Percentiles rank a stretch among this genome's conserved stretches.
These are phyloP conservation scores for Monosporascus sp. DNA, from an alignment of 2,329 filamentous ascomycete species.

Conservation along the genomic window DNA sequence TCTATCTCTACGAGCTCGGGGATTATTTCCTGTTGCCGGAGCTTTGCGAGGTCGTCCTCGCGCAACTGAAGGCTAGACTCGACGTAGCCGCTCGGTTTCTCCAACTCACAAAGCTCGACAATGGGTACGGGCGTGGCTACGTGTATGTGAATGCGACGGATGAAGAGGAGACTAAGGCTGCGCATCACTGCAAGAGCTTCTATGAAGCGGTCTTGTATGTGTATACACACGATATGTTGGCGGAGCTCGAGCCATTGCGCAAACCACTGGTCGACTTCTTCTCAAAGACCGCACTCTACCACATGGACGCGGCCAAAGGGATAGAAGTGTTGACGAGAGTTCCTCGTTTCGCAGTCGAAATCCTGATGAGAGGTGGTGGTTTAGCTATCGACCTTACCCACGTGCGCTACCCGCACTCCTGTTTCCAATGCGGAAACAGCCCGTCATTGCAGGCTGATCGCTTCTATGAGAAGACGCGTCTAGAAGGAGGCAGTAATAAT, in stretches of 20 bases:
- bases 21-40: slow-evolving; percentile 1
- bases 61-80: not conserved
- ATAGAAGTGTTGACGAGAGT: not conserved
- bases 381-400: not conserved
- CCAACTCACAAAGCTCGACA: not conserved
- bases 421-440: too few relatives aligned
- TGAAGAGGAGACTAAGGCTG: not conserved
- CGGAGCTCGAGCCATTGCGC: not conserved
- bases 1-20: not conserved
- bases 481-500: too few relatives aligned
- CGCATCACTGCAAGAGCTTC: not conserved
- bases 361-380: not conserved
- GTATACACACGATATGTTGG: not conserved
- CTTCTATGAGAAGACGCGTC: too few relatives aligned
- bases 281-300: not conserved
- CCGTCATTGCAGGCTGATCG: too few relatives aligned
- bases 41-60: not conserved
- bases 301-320: not conserved
- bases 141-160: too few relatives aligned
- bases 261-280: not conserved
- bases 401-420: too few relatives aligned
- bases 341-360: not conserved
- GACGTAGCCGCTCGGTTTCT: not conserved
- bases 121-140: too few relatives aligned
- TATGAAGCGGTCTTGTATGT: not conserved